Percentiles rank a stretch among this genome's conserved stretches.
These are phyloP conservation scores for Zymoseptoria brevis DNA, from an alignment of 2,329 filamentous ascomycete species.

Conservation along the genomic window DNA sequence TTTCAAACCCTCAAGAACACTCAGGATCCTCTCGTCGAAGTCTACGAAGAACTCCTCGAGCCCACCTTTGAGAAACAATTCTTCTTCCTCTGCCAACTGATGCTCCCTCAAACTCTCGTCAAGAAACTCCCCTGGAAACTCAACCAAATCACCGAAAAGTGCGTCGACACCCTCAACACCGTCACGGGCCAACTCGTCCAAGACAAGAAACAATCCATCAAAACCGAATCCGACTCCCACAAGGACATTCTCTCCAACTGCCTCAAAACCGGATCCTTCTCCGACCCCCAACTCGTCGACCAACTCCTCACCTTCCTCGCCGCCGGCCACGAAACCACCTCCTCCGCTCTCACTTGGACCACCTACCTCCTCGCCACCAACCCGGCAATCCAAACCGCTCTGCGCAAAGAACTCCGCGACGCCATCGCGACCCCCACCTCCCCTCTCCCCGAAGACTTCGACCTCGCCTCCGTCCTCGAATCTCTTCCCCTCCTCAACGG, in stretches of 20 bases:
- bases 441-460: slow-evolving; percentile 19
- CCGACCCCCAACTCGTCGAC: slow-evolving; percentile 45
- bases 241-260: slow-evolving; percentile 42
- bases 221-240: slow-evolving; percentile 24
- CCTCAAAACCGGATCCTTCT: slow-evolving; percentile 46
- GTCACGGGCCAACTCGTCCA: slow-evolving; percentile 42
- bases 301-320: slow-evolving; percentile 51
- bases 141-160: slow-evolving; percentile 28
- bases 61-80: slow-evolving; percentile 42
- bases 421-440: slow-evolving; percentile 45
- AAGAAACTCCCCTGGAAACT: slow-evolving; percentile 40
- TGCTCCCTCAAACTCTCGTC: slow-evolving; percentile 34
- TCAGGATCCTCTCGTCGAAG: slow-evolving; percentile 36
- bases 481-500: slow-evolving; percentile 39
- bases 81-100: slow-evolving; percentile 36
- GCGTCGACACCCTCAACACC: slow-evolving; percentile 30
- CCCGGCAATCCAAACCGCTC: slow-evolving; percentile 55
- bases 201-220: slow-evolving; percentile 39
- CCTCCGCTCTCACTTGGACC: slow-evolving; percentile 68
- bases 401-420: slow-evolving; percentile 60
- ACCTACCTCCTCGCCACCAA: slow-evolving; percentile 61
- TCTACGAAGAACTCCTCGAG: slow-evolving; percentile 38
- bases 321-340: slow-evolving; percentile 66
- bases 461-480: slow-evolving; percentile 34
- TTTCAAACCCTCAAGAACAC: slow-evolving; percentile 35